phyloP scores from a whole-genome alignment of 148 eudicot genomes.

The Fagopyrum esculentum region DNA sequence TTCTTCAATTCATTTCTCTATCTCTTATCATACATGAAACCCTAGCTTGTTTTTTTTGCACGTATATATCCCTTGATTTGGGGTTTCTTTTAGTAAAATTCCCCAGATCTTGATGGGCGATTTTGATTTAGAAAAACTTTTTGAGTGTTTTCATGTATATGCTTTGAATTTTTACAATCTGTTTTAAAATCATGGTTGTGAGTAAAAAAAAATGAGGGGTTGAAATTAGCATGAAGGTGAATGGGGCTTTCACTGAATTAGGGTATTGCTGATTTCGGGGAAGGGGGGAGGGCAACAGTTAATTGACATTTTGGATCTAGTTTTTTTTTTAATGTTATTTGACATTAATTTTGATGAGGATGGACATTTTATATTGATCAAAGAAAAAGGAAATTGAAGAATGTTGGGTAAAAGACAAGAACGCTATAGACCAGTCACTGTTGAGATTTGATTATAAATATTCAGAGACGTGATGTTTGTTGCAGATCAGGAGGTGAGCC shows the following conservation, averaged over 20 bases:
- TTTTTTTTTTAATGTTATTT: not conserved
- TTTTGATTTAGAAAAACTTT: not conserved
- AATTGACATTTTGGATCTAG: constrained; percentile 10
- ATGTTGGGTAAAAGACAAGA: not conserved
- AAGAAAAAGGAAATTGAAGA: not conserved
- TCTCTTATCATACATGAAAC: not conserved
- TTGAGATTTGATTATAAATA: constrained; percentile 9
- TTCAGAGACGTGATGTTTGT: constrained; percentile 2
- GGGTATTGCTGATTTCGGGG: too few species aligned
- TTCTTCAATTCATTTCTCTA: not conserved
- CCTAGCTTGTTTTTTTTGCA: not conserved
- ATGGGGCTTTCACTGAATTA: not conserved
- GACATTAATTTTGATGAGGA: not conserved
- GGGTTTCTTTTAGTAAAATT: not conserved
- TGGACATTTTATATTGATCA: not conserved
- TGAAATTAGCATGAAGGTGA: not conserved
- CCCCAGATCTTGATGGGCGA: not conserved
- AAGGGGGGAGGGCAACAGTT: too few species aligned
- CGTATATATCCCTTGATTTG: not conserved
- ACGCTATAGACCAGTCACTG: constrained; percentile 11
- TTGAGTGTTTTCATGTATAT: not conserved
- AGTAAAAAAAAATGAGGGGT: not conserved
- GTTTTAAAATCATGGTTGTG: not conserved
- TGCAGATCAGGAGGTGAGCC: constrained; percentile 13
- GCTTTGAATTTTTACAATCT: not conserved